Base-by-base conservation (phyloP, 352 stramenopile genomes). In the Pythium phragmitis region DNA sequence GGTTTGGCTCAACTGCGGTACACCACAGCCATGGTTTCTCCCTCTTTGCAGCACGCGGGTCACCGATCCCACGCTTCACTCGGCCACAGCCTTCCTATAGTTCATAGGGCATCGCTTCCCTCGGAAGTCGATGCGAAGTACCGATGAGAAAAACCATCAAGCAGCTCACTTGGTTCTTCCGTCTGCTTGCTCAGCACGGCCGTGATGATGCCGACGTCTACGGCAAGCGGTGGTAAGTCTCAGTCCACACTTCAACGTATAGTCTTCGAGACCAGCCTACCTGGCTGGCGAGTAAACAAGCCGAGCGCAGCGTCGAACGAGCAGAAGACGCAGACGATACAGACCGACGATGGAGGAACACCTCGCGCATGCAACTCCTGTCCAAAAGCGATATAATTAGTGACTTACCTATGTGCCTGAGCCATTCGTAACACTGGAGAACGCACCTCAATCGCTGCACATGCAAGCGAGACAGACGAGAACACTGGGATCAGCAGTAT, bases 201-300 rank as follows among this genome's bases (percentile, higher is more conserved):
- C 4, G 62, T 68, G 54, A 68, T 68, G 48, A 68, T 63, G 28
- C 7, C 46, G 1, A 68, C 53, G 16, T 68, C 62, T 68, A 21
- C 34, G 8, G 43, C 36, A 23, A 33, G 26, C 5, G 16, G 13
- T 7, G 12, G 50, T 42, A 16, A 52, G 46, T 52, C 26, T 34
- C n/a, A 34, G n/a, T 52, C n/a, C 1, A 52, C 1, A 34, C 9
- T 1, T 33, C 14, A 3, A 50, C 2, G 1, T 30, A 11, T 1
- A 13, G 46, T n/a, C 4, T 16, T 34, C 17, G 46, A 19, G 3
- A 45, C 7, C 11, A 7, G 30, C 49, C 52, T 21, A 69, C 63
- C 56, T 65, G 63, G 49, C 6, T 65, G 56, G 11, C 51, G 30
- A 6, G 16, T 13, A 8, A 42, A 41, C 21, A 49, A 41, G 4